These are phyloP conservation scores for Diplocarpon mali DNA, from an alignment of 2,329 filamentous ascomycete genomes.

Conservation along the genomic window DNA sequence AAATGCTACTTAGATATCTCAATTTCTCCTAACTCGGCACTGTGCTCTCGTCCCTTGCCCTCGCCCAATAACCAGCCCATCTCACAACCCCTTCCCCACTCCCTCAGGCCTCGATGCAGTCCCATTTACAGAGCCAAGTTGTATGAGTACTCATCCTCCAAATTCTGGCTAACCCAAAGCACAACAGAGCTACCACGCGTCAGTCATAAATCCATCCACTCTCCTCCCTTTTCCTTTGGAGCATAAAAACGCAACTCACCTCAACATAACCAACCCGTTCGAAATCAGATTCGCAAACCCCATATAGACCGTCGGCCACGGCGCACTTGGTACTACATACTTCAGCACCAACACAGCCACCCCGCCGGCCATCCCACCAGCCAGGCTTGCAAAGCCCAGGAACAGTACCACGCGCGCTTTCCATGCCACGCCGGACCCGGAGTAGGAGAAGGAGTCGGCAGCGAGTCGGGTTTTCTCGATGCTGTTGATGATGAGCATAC, in stretches of 20 bases:
- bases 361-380: conserved; percentile 57
- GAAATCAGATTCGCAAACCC: conserved; percentile 55
- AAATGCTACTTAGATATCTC: conserved; percentile 4
- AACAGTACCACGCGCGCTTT: conserved; percentile 59
- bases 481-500: conserved; percentile 62
- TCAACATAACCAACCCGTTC: conserved; percentile 51
- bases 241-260: conserved; percentile 30
- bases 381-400: conserved; percentile 52
- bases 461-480: conserved; percentile 56
- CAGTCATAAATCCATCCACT: conserved; percentile 6
- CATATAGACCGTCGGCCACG: conserved; percentile 51
- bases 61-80: not conserved
- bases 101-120: not conserved
- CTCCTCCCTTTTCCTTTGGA: not conserved
- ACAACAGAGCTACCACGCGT: conserved; percentile 42
- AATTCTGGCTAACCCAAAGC: conserved; percentile 60
- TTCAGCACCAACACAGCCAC: conserved; percentile 59
- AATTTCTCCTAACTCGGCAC: not conserved
- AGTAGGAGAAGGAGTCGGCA: conserved; percentile 52
- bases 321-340: conserved; percentile 45
- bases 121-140: conserved; percentile 44
- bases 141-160: conserved; percentile 63
- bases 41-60: not conserved
- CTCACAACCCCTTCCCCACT: not conserved
- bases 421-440: conserved; percentile 53